Conservation (phyloP, 23 red algal genomes). For the Gracilaria caudata region DNA sequence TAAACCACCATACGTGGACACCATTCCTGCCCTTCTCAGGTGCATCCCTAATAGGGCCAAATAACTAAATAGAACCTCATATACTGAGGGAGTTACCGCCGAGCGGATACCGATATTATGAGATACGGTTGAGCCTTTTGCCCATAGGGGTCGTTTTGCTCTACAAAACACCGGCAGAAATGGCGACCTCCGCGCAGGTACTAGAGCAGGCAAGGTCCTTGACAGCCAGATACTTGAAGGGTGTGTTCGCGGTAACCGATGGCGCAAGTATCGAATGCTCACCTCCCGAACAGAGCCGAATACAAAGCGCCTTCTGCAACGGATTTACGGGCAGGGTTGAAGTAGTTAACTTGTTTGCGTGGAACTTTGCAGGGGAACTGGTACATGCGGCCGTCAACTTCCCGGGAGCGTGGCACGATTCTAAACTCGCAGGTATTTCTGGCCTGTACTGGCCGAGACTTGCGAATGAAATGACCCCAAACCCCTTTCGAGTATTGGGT, state of each 20-base stretch:
- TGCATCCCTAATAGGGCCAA: too few species aligned
- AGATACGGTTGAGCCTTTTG: too few species aligned
- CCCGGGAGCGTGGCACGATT: neutral
- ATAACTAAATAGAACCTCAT: too few species aligned
- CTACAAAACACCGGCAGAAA: neutral
- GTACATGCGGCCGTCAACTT: conserved; percentile 22
- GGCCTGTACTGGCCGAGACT: conserved; percentile 5
- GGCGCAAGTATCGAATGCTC: conserved; percentile 17
- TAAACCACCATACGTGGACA: too few species aligned
- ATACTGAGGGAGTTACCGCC: too few species aligned
- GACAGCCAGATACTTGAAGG: neutral
- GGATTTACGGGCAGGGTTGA: conserved; percentile 12
- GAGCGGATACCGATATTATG: too few species aligned
- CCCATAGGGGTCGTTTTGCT: too few species aligned
- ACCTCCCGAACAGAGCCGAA: neutral
- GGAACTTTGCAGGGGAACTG: conserved; percentile 26
- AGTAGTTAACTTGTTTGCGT: conserved; percentile 40
- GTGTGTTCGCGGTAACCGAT: conserved; percentile 24
- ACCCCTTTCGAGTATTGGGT: neutral
- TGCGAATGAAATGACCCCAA: neutral
- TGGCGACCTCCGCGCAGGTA: neutral
- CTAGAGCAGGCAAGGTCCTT: neutral
- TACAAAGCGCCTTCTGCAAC: conserved; percentile 39
- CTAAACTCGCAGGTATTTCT: neutral
- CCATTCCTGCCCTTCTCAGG: too few species aligned